Evolutionary conservation across 768 basidiomycete genomes (phyloP).

Genomic region (Boletus huronensis): DNA sequence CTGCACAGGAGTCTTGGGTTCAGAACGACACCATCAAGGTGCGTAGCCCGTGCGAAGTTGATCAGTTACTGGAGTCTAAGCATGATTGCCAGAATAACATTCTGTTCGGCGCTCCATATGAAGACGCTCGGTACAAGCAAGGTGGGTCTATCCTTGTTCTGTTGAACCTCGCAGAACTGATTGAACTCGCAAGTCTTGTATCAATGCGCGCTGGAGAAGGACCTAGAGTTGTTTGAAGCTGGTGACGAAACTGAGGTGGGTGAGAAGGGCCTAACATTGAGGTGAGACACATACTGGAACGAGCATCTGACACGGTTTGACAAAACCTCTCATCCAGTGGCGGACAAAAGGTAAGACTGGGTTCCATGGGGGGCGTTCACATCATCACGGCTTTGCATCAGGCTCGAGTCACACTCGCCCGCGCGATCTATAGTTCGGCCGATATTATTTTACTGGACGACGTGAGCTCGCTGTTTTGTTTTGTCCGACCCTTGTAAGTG

Average conservation of each 20-base stretch:
- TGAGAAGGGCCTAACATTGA: conserved; percentile 1
- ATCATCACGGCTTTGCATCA: background rate
- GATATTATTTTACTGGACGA: conserved; percentile 2
- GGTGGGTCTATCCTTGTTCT: background rate
- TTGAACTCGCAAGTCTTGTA: background rate
- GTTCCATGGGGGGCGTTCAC: too few species aligned
- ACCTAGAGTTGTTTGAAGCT: background rate
- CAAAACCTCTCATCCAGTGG: background rate
- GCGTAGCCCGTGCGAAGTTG: background rate
- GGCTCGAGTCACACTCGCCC: conserved; percentile 1
- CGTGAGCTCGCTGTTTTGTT: background rate
- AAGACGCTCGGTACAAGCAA: background rate
- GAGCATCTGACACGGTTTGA: background rate
- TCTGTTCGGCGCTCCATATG: background rate
- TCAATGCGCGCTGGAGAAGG: background rate
- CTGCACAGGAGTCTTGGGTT: conserved; percentile 2
- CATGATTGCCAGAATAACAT: background rate
- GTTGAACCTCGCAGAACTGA: background rate
- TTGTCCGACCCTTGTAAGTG: background rate
- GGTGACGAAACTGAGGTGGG: conserved; percentile 2
- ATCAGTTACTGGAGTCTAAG: too few species aligned
- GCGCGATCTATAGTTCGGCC: background rate
- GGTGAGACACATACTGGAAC: background rate
- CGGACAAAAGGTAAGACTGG: background rate
- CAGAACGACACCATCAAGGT: conserved; percentile 7